phyloP scores from a whole-genome alignment of 2,329 filamentous ascomycete species.

The Diaporthe helianthi region DNA sequence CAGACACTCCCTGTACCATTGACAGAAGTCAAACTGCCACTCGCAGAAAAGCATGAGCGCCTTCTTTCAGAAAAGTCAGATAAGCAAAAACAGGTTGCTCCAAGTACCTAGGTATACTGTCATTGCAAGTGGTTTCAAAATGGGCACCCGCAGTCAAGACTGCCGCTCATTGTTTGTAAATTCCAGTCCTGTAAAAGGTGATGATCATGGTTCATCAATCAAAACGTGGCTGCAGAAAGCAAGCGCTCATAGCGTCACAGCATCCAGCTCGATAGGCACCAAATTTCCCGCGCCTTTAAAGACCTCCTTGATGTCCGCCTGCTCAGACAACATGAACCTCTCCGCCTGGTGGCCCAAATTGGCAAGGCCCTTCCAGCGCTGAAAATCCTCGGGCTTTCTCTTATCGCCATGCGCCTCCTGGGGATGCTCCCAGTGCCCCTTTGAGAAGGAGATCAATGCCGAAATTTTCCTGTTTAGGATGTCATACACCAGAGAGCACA shows the following conservation, averaged over 20 bases:
- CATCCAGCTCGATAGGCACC: constrained; percentile 50
- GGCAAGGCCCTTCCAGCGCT: constrained; percentile 58
- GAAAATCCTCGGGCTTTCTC: constrained; percentile 56
- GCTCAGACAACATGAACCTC: constrained; percentile 58
- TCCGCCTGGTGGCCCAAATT: constrained; percentile 58
- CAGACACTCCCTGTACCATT: too few relatives aligned
- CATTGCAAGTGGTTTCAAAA: too few relatives aligned
- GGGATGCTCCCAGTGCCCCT: constrained; percentile 61
- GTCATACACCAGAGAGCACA: constrained; percentile 63
- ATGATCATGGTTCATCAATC: not conserved
- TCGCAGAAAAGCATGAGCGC: too few relatives aligned
- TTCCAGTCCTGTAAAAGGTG: too few relatives aligned
- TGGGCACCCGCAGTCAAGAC: too few relatives aligned
- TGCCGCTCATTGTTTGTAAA: too few relatives aligned
- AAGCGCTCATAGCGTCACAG: constrained; percentile 18
- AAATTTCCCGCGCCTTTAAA: constrained; percentile 58
- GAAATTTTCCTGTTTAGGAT: constrained; percentile 56
- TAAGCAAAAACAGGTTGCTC: too few relatives aligned
- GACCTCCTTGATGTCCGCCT: constrained; percentile 57
- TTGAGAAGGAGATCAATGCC: constrained; percentile 60
- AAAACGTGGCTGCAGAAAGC: not conserved
- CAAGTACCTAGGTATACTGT: too few relatives aligned
- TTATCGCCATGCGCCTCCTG: constrained; percentile 63
- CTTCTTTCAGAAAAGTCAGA: too few relatives aligned
- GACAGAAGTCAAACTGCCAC: too few relatives aligned